Evolutionary conservation across 306 rosid genomes (phyloP), one percentile per base, ranked within the genome.

Genomic region (Fragaria ananassa): DNA sequence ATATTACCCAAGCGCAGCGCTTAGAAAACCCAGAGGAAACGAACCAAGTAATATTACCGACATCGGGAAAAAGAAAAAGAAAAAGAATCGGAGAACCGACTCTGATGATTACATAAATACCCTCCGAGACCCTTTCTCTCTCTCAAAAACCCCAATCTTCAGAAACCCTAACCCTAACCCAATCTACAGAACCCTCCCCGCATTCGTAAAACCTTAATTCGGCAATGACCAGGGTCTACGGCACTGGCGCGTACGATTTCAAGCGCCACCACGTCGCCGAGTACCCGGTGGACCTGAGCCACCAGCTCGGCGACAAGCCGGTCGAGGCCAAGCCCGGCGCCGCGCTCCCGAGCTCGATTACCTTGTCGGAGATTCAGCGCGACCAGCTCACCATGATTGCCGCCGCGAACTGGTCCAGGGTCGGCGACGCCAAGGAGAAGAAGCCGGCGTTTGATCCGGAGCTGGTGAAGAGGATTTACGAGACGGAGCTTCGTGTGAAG

Each of bases 211-310:
- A 60, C 79, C 88, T 69, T 65, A 71, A 61, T 19, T 3, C 19
- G 9, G 15, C 87, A 47, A 95, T 95, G 99, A 86, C 97, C 75
- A 89, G 80, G 85, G 99, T 95, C 5, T 87, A 95, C 78, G 99
- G 99, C 13, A 90, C 96, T 0, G 99, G 97, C 5, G 78, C 67
- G 7, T 95, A 80, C 80, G 97, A 95, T 77, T 95, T 95, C 87
- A 91, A 90, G 78, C 97, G 97, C 11, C 99, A 95, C 86, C 84
- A 88, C 44, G 99, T 95, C 7, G 99, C 99, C 6, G 99, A 95
- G 91, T 95, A 92, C 77, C 96, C 96, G 3, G 70, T 29, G 31
- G 31, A 29, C 31, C 31, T 29, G 31, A 29, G 31, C 31, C 31
- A 29, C 31, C 31, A 29, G 31, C 31, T 68, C 14, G 81, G 78